These are phyloP conservation scores for Ustilago hordei DNA, from an alignment of 1,284 basidiomycete genomes.

Conservation along the genomic window DNA sequence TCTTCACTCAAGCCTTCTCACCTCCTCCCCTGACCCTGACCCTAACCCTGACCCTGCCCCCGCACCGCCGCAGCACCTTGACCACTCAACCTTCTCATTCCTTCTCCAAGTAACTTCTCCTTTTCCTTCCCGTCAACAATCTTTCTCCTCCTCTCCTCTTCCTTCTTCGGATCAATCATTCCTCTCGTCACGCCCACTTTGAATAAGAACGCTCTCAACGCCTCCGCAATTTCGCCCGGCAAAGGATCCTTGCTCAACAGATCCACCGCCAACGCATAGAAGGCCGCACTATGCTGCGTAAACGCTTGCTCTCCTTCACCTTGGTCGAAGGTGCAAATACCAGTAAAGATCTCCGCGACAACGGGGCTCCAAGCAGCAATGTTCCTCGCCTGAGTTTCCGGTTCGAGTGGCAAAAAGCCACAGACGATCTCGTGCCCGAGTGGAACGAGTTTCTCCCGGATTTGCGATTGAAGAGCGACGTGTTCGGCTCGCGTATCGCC, in stretches of 20 bases:
- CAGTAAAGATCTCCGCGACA: constrained; percentile 89
- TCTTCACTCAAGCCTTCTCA: too few species aligned
- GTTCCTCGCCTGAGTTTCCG: constrained; percentile 93
- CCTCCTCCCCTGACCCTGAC: background rate
- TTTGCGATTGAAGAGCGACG: constrained; percentile 81
- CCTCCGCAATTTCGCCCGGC: constrained; percentile 46
- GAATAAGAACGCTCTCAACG: constrained; percentile 50
- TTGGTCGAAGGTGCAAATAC: constrained; percentile 88
- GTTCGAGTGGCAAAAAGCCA: constrained; percentile 89
- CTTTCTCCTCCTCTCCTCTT: constrained; percentile 33
- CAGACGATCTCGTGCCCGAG: constrained; percentile 89
- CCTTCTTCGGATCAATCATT: constrained; percentile 43
- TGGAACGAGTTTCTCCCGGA: constrained; percentile 90
- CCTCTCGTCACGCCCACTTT: constrained; percentile 56
- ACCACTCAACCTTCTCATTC: constrained; percentile 28
- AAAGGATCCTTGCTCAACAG: constrained; percentile 58
- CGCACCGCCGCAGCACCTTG: background rate
- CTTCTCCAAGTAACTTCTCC: constrained; percentile 37
- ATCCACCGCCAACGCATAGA: constrained; percentile 66
- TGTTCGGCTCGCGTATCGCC: constrained; percentile 88
- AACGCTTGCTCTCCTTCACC: constrained; percentile 66
- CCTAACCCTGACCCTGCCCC: background rate
- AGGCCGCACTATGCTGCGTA: constrained; percentile 53
- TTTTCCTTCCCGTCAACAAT: constrained; percentile 42
- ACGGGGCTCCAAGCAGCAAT: constrained; percentile 98